Percentiles rank a stretch among this genome's conserved stretches.
Conservation (phyloP, 2,329 filamentous ascomycete species). For the Thielaviopsis populi region DNA sequence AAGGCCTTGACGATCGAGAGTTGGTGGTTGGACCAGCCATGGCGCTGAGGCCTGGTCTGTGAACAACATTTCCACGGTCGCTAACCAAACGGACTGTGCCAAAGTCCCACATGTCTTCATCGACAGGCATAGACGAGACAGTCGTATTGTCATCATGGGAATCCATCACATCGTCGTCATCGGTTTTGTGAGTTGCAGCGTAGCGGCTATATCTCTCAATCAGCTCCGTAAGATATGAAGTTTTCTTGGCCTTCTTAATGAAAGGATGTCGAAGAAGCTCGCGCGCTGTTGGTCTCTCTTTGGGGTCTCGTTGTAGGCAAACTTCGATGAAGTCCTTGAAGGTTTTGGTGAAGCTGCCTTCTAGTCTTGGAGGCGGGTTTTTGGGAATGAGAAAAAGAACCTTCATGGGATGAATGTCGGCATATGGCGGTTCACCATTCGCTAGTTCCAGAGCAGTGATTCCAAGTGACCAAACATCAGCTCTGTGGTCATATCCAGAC, state of each 20-base stretch:
- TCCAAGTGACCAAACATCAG: constrained; percentile 92
- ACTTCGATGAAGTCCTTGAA: constrained; percentile 77
- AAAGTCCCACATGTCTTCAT: constrained; percentile 96
- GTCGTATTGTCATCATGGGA: constrained; percentile 39
- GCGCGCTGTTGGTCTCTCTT: constrained; percentile 71
- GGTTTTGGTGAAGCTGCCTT: constrained; percentile 64
- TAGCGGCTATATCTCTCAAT: constrained; percentile 84
- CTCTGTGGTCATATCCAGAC: constrained; percentile 93
- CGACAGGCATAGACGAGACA: constrained; percentile 33
- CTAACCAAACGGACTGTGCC: constrained; percentile 78
- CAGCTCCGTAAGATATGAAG: constrained; percentile 87
- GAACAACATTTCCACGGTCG: constrained; percentile 42
- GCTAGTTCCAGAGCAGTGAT: constrained; percentile 89
- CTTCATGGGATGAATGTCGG: constrained; percentile 97
- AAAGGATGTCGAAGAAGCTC: constrained; percentile 84
- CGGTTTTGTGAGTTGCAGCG: constrained; percentile 63
- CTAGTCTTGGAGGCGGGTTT: constrained; percentile 69
- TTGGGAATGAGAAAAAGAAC: constrained; percentile 93
- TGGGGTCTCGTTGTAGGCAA: constrained; percentile 77
- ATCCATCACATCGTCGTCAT: constrained; percentile 43
- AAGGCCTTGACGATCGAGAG: constrained; percentile 43
- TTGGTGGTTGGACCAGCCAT: constrained; percentile 77
- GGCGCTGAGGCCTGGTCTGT: constrained; percentile 44
- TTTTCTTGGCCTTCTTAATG: constrained; percentile 81
- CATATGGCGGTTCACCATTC: constrained; percentile 83